phyloP scores from a whole-genome alignment of 176 grass and related monocot genomes.

The Aegilops tauschii region DNA sequence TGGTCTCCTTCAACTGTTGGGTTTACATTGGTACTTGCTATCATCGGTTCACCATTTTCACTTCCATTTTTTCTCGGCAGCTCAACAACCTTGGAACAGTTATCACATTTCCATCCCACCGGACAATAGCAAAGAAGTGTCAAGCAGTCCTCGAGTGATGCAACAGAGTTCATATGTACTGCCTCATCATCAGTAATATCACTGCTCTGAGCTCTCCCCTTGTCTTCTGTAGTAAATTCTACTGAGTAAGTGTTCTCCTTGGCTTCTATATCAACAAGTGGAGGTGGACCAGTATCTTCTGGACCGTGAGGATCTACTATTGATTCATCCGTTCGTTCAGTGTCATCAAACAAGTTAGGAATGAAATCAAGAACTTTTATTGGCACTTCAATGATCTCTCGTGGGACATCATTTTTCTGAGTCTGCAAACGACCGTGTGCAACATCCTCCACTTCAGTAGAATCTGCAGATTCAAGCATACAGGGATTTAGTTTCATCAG shows the following conservation, averaged over 20 bases:
- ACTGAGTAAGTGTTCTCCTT: slow-evolving; percentile 2
- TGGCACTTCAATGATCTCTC: slow-evolving; percentile 4
- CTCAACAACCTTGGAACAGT: slow-evolving; percentile 21
- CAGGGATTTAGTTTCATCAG: slow-evolving; percentile 19
- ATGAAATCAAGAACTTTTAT: slow-evolving; percentile 15
- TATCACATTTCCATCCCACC: slow-evolving; percentile 18
- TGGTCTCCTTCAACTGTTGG: background rate
- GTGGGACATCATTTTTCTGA: slow-evolving; percentile 1
- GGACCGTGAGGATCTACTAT: background rate
- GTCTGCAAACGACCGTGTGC: slow-evolving; percentile 11
- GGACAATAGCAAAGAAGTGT: too few species aligned
- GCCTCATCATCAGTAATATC: background rate
- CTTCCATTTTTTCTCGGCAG: background rate
- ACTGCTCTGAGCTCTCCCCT: background rate
- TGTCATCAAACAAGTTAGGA: slow-evolving; percentile 24
- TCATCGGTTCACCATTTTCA: background rate
- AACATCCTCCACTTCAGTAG: slow-evolving; percentile 33
- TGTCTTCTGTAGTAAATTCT: slow-evolving; percentile 16
- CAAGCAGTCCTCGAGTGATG: slow-evolving; percentile 32
- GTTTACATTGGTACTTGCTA: background rate
- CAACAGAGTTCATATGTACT: background rate
- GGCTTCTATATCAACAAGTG: background rate
- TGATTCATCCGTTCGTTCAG: background rate
- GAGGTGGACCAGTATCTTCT: background rate
- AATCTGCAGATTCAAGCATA: slow-evolving; percentile 49